Percentiles rank a stretch among this genome's conserved stretches.
These are phyloP conservation scores for Mesembryanthemum crystallinum DNA, from an alignment of 148 eudicot genomes.

Conservation along the genomic window DNA sequence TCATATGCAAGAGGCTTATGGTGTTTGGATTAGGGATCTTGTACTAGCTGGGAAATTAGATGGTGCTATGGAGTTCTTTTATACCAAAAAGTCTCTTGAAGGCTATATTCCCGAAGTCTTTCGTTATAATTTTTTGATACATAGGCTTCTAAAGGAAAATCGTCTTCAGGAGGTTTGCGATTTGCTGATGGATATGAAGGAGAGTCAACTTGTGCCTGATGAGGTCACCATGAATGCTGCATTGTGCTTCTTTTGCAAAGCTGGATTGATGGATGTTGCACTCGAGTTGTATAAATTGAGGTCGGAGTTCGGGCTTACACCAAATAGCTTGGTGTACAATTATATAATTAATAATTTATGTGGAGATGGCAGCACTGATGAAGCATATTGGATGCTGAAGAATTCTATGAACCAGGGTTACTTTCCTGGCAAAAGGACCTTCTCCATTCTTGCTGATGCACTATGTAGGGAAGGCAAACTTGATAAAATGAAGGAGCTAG, in stretches of 20 bases:
- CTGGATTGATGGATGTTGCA: constrained; percentile 73
- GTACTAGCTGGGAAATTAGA: constrained; percentile 52
- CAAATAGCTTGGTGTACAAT: constrained; percentile 59
- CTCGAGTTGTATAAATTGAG: constrained; percentile 54
- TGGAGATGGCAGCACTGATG: constrained; percentile 61
- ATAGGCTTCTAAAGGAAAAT: constrained; percentile 54
- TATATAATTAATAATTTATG: constrained; percentile 63
- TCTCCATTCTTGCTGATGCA: constrained; percentile 65
- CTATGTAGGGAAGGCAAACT: constrained; percentile 74
- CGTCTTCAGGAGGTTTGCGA: constrained; percentile 70
- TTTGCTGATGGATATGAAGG: constrained; percentile 79
- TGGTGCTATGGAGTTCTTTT: constrained; percentile 55
- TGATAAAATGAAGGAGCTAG: constrained; percentile 72
- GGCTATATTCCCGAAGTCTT: constrained; percentile 68
- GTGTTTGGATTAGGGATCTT: constrained; percentile 62
- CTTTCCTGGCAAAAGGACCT: constrained; percentile 52
- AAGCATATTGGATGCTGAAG: constrained; percentile 58
- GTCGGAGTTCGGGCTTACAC: constrained; percentile 62
- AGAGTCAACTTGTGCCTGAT: constrained; percentile 51
- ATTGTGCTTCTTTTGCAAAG: constrained; percentile 83
- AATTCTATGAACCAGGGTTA: constrained; percentile 55
- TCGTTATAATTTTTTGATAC: constrained; percentile 55
- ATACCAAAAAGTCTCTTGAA: constrained; percentile 33
- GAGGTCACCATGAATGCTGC: constrained; percentile 67
- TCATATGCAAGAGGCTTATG: constrained; percentile 46